Conservation (phyloP, 495 filamentous ascomycete species). For the Hypomontagnella submonticulosa region DNA sequence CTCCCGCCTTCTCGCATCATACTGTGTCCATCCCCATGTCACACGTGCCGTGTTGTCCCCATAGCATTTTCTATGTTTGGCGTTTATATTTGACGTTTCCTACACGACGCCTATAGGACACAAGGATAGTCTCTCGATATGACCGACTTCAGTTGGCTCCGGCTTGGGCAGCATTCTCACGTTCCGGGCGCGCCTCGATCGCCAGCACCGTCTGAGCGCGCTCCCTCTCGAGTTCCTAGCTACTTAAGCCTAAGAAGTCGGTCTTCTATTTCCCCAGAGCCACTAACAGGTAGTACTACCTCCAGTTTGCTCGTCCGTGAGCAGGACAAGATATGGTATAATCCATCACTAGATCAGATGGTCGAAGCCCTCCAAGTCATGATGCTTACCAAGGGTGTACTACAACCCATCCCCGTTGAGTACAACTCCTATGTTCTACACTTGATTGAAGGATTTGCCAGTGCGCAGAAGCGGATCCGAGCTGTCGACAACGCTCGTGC, state of each 20-base stretch:
- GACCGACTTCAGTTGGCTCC: conserved; percentile 49
- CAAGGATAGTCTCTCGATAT: conserved; percentile 25
- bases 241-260: conserved; percentile 15
- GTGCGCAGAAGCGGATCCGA: conserved; percentile 33
- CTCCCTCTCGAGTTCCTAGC: conserved; percentile 19
- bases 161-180: conserved; percentile 42
- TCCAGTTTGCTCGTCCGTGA: conserved; percentile 30
- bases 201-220: conserved; percentile 11
- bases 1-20: too few relatives aligned
- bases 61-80: too few relatives aligned
- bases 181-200: conserved; percentile 31
- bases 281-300: background rate
- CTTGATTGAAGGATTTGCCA: conserved; percentile 54
- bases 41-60: too few relatives aligned
- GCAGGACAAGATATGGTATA: conserved; percentile 53
- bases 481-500: conserved; percentile 35
- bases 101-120: background rate
- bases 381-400: conserved; percentile 48
- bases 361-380: conserved; percentile 53
- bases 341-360: conserved; percentile 56
- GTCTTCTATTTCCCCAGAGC: conserved; percentile 1
- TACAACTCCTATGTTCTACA: conserved; percentile 56
- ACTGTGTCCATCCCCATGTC: too few relatives aligned
- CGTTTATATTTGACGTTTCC: background rate
- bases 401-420: conserved; percentile 49